Evolutionary conservation across 345 rosid species (phyloP).

Genomic region (Orychophragmus violaceus): DNA sequence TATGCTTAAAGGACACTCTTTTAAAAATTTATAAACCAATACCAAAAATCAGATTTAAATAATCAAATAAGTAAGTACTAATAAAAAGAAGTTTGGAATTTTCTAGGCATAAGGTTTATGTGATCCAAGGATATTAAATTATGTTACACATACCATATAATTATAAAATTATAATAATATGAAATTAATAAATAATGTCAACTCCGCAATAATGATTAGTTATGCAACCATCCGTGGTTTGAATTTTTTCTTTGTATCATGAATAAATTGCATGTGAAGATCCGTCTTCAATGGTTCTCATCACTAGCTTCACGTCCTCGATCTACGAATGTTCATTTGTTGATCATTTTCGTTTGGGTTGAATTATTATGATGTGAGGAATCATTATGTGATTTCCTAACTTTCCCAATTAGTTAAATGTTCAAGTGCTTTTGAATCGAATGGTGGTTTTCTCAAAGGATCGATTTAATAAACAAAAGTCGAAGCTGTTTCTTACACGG

Average conservation of each 20-base stretch:
- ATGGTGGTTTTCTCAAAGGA: not conserved
- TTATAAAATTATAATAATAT: not conserved
- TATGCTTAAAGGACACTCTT: slow-evolving; percentile 7
- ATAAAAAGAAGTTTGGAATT: not conserved
- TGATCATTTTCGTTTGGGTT: too few relatives aligned
- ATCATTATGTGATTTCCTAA: too few relatives aligned
- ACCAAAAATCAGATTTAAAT: not conserved
- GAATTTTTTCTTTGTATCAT: not conserved
- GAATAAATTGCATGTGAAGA: not conserved
- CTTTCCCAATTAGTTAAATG: not conserved
- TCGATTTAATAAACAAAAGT: slow-evolving; percentile 16
- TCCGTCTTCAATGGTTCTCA: slow-evolving; percentile 10
- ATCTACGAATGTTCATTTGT: not conserved
- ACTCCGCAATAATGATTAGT: slow-evolving; percentile 9
- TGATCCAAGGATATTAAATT: slow-evolving; percentile 13
- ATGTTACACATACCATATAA: not conserved
- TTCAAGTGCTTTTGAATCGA: not conserved
- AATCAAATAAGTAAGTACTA: not conserved
- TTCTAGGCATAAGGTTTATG: slow-evolving; percentile 24
- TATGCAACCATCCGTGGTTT: not conserved
- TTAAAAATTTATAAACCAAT: not conserved
- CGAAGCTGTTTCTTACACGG: slow-evolving; percentile 26
- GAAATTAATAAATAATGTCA: slow-evolving; percentile 14
- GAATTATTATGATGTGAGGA: too few relatives aligned
- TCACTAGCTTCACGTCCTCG: not conserved